phyloP scores from a whole-genome alignment of 208 protist genomes.

The Trypanosoma conorhini region DNA sequence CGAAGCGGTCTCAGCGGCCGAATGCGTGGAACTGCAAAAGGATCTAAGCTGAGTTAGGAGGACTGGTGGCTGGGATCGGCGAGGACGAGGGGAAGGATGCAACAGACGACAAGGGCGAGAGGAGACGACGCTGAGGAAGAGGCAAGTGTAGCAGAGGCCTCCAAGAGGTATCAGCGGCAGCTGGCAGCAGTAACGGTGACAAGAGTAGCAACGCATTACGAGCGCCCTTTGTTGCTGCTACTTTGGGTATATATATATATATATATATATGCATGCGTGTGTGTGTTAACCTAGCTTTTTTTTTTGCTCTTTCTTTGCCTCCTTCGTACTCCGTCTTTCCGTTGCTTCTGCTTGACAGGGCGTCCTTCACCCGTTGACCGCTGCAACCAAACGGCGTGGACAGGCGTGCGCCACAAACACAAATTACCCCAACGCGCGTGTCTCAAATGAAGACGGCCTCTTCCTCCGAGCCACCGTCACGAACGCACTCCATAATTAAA shows the following conservation, averaged over 20 bases:
- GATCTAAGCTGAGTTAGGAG: not conserved
- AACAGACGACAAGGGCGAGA: not conserved
- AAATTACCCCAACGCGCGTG: too few relatives aligned
- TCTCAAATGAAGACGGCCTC: not conserved
- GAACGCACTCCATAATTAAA: not conserved
- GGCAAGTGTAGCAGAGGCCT: not conserved
- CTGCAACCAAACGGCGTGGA: not conserved
- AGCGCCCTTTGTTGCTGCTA: not conserved
- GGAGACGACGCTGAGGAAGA: not conserved
- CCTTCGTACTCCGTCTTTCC: not conserved
- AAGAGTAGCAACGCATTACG: too few relatives aligned
- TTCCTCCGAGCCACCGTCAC: not conserved
- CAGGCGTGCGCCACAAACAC: too few relatives aligned
- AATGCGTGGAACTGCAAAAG: constrained; percentile 19
- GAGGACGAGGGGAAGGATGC: not conserved
- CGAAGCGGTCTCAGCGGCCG: constrained; percentile 14
- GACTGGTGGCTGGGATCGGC: not conserved
- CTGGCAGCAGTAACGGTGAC: not conserved
- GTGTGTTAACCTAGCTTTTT: constrained; percentile 2
- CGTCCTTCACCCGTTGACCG: not conserved
- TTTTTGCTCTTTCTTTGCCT: constrained; percentile 2
- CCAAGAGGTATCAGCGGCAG: not conserved
- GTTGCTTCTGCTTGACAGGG: not conserved
- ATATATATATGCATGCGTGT: not conserved
- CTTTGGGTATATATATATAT: not conserved